These are phyloP conservation scores for Geosmithia morbida DNA, from an alignment of 2,329 filamentous ascomycete species.

Conservation along the genomic window DNA sequence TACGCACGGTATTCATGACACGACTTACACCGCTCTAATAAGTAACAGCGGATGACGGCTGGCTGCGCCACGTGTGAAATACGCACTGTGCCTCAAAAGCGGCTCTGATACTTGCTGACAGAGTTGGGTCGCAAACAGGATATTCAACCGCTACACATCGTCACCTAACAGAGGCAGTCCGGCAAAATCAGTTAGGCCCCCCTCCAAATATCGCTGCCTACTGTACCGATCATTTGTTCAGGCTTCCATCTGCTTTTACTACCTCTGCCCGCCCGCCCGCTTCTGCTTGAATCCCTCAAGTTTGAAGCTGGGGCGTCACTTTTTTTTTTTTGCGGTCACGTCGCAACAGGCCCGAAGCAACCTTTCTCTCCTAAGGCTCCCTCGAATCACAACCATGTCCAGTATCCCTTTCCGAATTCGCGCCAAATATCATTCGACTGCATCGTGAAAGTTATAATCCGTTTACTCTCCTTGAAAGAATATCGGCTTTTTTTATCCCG, in stretches of 20 bases:
- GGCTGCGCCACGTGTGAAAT: background rate
- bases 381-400: conserved; percentile 11
- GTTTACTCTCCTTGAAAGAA: background rate
- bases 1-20: background rate
- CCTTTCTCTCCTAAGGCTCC: background rate
- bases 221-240: background rate
- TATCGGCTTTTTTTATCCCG: background rate
- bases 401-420: conserved; percentile 14
- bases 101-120: background rate
- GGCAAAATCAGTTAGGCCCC: background rate
- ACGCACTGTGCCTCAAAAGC: background rate
- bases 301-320: background rate
- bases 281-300: background rate
- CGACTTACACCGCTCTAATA: background rate
- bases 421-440: conserved; percentile 13
- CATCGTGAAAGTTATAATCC: conserved; percentile 9
- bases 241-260: background rate
- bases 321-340: background rate
- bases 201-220: background rate
- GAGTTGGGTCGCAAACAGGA: background rate
- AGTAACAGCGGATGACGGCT: background rate
- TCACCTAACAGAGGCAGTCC: background rate
- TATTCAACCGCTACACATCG: background rate
- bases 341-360: background rate
- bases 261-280: too few species aligned